Percentiles rank a stretch among this genome's conserved stretches.
phyloP scores from a whole-genome alignment of 2,329 filamentous ascomycete species.

The Pestalotiopsis sp. region DNA sequence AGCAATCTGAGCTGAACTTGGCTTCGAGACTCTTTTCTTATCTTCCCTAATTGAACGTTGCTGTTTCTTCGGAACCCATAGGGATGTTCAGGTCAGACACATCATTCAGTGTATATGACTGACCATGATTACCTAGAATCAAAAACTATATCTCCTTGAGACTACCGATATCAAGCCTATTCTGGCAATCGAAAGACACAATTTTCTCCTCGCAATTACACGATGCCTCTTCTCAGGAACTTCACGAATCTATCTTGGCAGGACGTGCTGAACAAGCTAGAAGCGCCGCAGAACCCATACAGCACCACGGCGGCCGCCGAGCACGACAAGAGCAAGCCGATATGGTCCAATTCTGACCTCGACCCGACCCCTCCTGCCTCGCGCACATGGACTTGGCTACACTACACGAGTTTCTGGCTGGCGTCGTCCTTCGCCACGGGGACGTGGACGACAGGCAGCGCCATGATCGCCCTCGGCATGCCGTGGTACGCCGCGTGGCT shows the following conservation, averaged over 20 bases:
- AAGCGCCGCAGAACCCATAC: neutral
- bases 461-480: slow-evolving; percentile 39
- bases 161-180: neutral
- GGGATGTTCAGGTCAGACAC: too few species aligned
- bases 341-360: slow-evolving; percentile 6
- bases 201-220: neutral
- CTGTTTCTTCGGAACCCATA: too few species aligned
- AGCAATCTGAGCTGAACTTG: too few species aligned
- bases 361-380: neutral
- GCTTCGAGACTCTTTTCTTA: too few species aligned
- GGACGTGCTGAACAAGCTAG: neutral
- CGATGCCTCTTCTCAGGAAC: neutral
- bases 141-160: neutral
- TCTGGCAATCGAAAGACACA: neutral
- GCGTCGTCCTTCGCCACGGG: neutral
- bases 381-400: neutral
- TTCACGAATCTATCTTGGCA: neutral
- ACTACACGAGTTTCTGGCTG: neutral
- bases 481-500: slow-evolving; percentile 39
- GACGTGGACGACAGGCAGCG: neutral
- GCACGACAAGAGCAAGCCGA: neutral
- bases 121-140: neutral
- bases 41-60: too few species aligned
- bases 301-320: neutral
- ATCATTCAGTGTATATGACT: too few species aligned